Evolutionary conservation across 805 yeast genomes (phyloP), one percentile per base, ranked within the genome.

Genomic region (Candida ortonii): DNA sequence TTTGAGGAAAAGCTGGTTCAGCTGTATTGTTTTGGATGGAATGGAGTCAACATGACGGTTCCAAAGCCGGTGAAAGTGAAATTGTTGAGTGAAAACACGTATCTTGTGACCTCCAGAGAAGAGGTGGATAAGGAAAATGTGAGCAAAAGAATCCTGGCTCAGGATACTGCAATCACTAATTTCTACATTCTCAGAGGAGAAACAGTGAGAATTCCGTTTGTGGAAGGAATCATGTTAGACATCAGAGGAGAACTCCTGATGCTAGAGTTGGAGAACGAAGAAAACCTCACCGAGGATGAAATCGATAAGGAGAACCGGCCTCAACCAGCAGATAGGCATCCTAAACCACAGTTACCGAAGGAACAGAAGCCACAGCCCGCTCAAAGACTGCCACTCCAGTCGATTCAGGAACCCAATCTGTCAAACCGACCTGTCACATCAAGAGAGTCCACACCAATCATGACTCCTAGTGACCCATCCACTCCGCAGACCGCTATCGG

Each of bases 21-120:
- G 11, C 55, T 90, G 32, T 72, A 72, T 28, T 90, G 97, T 58
- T 57, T 77, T 35, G 97, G 97, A 3, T 73, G 78, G 61, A 90
- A 90, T 57, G 96, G 97, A 8, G 62, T 84, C 32, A 70, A 73
- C 7, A 72, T 88, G 13, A 67, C 73, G 4, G 71, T 86, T 25
- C 93, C 95, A 0, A 60, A 56, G 13, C 47, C 51, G 13, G 44
- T 66, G 9, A 46, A 56, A 12, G 67, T 68, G 26, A 28, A 37
- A 18, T 20, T 38, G 11, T 25, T 49, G 9, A 25, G 34, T 11
- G 45, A 54, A 7, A 41, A 46, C 14, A 40, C 39, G 17, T 54
- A 46, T 22, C 29, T 39, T 20, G 44, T 57, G 21, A 27, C 30
- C 2, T 30, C 44, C 18, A 30, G 46, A 25, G 32, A 36, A 6